A percentile compares a stretch with the other conserved stretches of the same genome.
phyloP scores from a whole-genome alignment of 495 filamentous ascomycete genomes.

The Aspergillus asperescens region DNA sequence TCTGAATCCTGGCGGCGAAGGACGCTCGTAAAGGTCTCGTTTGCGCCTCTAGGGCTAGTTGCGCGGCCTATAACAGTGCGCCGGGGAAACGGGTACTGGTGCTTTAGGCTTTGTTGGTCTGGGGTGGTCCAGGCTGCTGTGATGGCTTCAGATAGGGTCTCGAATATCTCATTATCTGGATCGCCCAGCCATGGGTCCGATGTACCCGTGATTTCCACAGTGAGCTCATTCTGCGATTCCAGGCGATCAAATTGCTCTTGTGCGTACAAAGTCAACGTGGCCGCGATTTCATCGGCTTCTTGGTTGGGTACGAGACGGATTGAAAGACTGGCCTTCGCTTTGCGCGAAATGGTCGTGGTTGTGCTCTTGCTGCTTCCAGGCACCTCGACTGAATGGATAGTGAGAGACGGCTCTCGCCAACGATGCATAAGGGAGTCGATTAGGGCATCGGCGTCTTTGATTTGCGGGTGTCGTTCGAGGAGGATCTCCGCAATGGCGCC shows the following conservation, averaged over 20 bases:
- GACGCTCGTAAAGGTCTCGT: constrained; percentile 7
- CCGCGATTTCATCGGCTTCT: constrained; percentile 66
- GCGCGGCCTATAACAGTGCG: constrained; percentile 14
- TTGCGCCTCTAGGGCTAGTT: constrained; percentile 9
- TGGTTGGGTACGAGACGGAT: constrained; percentile 92
- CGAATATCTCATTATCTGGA: constrained; percentile 83
- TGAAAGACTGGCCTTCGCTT: constrained; percentile 79
- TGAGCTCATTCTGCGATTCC: constrained; percentile 72
- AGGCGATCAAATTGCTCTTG: constrained; percentile 65
- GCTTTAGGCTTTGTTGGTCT: constrained; percentile 24
- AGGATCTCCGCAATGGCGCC: constrained; percentile 74
- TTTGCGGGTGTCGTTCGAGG: constrained; percentile 62
- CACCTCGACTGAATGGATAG: constrained; percentile 87
- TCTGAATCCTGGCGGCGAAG: constrained; percentile 38
- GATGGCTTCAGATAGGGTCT: constrained; percentile 80
- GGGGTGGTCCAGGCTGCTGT: constrained; percentile 71
- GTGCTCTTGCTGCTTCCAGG: constrained; percentile 50
- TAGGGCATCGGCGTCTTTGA: constrained; percentile 60
- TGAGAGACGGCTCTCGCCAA: constrained; percentile 94
- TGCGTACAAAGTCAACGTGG: constrained; percentile 59
- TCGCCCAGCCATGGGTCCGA: constrained; percentile 97
- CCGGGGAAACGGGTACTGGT: constrained; percentile 30
- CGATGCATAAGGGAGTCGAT: constrained; percentile 79
- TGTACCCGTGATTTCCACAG: constrained; percentile 79
- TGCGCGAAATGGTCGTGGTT: constrained; percentile 79